These are phyloP conservation scores for Arthrobotrys iridis DNA, from an alignment of 2,329 filamentous ascomycete species.

Conservation along the genomic window DNA sequence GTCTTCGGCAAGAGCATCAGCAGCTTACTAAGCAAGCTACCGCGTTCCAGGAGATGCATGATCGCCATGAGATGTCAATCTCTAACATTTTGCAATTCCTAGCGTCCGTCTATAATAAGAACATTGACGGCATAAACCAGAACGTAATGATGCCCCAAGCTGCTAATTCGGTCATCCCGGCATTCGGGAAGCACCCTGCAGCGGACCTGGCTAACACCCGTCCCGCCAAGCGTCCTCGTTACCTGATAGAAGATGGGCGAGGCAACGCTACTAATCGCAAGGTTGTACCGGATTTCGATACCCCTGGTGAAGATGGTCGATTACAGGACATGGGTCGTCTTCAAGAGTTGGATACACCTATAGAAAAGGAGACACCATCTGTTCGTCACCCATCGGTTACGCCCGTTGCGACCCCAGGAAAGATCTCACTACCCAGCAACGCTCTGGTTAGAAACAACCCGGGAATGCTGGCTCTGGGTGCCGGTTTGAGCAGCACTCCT, in stretches of 20 bases:
- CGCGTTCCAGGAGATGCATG: constrained; percentile 89
- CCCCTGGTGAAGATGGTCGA: constrained; percentile 11
- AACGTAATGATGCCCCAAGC: constrained; percentile 32
- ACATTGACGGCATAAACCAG: constrained; percentile 73
- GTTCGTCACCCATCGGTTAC: constrained; percentile 39
- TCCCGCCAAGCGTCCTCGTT: constrained; percentile 40
- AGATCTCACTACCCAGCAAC: constrained; percentile 7
- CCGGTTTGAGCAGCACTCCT: constrained; percentile 19
- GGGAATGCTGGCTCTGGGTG: constrained; percentile 15
- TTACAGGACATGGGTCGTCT: constrained; percentile 42
- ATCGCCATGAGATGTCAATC: constrained; percentile 97
- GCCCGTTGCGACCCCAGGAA: constrained; percentile 26
- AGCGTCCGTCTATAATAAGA: constrained; percentile 94
- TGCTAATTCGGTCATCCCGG: constrained; percentile 38
- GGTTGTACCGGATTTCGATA: constrained; percentile 15
- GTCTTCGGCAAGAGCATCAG: constrained; percentile 84
- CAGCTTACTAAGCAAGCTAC: constrained; percentile 87
- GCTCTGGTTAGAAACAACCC: constrained; percentile 40
- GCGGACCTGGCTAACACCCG: constrained; percentile 40
- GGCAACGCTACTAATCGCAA: constrained; percentile 9
- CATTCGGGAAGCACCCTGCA: constrained; percentile 32
- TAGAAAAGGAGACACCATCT: constrained; percentile 33
- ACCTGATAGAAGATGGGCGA: constrained; percentile 50
- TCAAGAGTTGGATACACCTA: constrained; percentile 47
- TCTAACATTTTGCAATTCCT: constrained; percentile 98